These are phyloP conservation scores for Piper longum DNA, from an alignment of 164 flowering plant species.

Conservation along the genomic window DNA sequence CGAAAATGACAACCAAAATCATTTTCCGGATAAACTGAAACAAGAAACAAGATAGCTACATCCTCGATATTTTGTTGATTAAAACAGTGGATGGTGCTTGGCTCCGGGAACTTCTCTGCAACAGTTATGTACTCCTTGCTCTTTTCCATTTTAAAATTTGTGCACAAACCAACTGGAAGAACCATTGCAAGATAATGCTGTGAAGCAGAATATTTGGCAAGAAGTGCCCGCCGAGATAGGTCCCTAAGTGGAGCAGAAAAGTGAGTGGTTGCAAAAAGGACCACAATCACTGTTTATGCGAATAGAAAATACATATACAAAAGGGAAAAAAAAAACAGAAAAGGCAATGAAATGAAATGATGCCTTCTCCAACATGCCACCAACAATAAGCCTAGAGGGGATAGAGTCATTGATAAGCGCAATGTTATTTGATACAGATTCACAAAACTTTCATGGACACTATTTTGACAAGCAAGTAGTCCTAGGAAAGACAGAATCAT, in stretches of 20 bases:
- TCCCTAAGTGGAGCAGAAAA: conserved; percentile 38
- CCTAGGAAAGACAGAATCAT: background rate
- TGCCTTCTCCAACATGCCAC: too few species aligned
- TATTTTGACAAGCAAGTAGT: too few species aligned
- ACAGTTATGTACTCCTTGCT: conserved; percentile 27
- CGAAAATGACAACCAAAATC: conserved; percentile 12
- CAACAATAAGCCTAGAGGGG: too few species aligned
- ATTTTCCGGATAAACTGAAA: conserved; percentile 26
- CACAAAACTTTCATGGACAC: too few species aligned
- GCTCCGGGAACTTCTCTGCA: conserved; percentile 23
- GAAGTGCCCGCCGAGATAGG: conserved; percentile 30
- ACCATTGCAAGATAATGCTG: conserved; percentile 27
- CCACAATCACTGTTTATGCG: too few species aligned
- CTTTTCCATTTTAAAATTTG: conserved; percentile 14
- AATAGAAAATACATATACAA: too few species aligned
- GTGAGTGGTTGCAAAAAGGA: too few species aligned
- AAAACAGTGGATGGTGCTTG: conserved; percentile 2
- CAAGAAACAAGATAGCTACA: conserved; percentile 61
- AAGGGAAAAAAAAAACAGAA: too few species aligned
- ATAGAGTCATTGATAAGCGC: too few species aligned
- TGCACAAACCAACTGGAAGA: conserved; percentile 43
- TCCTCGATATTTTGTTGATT: conserved; percentile 28
- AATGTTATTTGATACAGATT: too few species aligned
- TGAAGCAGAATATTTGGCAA: conserved; percentile 55
- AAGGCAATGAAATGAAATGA: too few species aligned